Conservation (phyloP, 2,329 filamentous ascomycete species). For the Calonectria multiphialidica region DNA sequence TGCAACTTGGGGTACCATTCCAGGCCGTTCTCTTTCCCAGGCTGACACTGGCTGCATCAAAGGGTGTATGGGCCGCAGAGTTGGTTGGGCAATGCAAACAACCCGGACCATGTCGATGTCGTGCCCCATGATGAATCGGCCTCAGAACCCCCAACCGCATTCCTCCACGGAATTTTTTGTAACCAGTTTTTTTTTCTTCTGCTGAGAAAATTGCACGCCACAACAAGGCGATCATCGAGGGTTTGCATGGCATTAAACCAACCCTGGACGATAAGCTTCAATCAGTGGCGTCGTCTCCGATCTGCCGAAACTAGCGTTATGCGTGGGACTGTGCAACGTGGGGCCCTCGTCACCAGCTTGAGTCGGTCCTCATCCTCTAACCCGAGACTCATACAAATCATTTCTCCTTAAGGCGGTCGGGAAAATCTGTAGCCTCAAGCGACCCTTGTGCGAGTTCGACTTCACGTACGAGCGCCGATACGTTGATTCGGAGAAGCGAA, state of each 20-base stretch:
- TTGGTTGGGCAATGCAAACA: conserved; percentile 18
- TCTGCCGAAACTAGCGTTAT: conserved; percentile 23
- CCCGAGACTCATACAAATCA: conserved; percentile 16
- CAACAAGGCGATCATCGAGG: background rate
- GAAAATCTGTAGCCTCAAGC: background rate
- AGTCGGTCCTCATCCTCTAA: conserved; percentile 23
- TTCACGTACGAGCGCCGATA: background rate
- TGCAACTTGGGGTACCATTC: conserved; percentile 6
- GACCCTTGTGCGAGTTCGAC: background rate
- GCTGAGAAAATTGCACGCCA: conserved; percentile 4
- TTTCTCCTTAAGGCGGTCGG: conserved; percentile 16
- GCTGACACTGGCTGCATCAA: conserved; percentile 7
- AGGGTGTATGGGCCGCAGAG: background rate
- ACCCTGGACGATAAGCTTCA: conserved; percentile 18
- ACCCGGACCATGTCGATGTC: conserved; percentile 19
- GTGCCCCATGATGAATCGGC: conserved; percentile 25
- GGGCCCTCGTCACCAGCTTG: conserved; percentile 21
- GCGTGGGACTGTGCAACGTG: conserved; percentile 22
- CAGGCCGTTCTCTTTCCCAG: background rate
- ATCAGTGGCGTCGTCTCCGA: conserved; percentile 23
- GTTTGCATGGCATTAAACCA: conserved; percentile 18
- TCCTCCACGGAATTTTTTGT: background rate
- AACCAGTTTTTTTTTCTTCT: background rate
- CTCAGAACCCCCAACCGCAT: conserved; percentile 6
- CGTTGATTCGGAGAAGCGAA: background rate